These are phyloP conservation scores for Tylopilus sp. DNA, from an alignment of 1,284 basidiomycete genomes.

Conservation along the genomic window DNA sequence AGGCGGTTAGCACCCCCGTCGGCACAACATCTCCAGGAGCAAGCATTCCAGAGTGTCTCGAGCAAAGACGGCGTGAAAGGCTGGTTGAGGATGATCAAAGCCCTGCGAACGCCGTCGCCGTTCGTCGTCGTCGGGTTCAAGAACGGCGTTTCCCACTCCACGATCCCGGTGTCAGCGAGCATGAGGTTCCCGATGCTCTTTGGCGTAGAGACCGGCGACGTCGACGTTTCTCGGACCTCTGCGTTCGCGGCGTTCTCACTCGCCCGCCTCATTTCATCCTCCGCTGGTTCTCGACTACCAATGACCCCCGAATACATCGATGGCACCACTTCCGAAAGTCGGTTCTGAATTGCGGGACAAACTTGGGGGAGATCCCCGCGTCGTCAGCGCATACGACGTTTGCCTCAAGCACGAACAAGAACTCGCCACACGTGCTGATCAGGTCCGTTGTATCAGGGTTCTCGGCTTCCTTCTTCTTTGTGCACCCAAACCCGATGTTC, in stretches of 20 bases:
- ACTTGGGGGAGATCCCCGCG: not conserved
- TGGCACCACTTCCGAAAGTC: not conserved
- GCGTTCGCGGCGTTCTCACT: no score
- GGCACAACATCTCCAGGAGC: conserved; percentile 72
- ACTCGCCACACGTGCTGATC: not conserved
- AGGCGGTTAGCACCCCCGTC: conserved; percentile 94
- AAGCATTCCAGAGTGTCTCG: conserved; percentile 64
- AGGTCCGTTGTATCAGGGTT: no score
- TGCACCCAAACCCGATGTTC: no score
- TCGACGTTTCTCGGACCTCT: no score
- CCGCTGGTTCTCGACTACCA: no score
- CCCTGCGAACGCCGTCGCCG: conserved; percentile 31
- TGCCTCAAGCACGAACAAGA: conserved; percentile 2
- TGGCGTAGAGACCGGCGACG: no score
- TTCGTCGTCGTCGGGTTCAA: conserved; percentile 28
- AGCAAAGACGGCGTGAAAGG: conserved; percentile 70
- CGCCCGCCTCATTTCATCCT: no score
- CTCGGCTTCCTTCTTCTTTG: no score
- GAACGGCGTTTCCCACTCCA: conserved; percentile 39
- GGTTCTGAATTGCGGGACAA: not conserved
- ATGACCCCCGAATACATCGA: no score
- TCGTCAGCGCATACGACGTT: not conserved
- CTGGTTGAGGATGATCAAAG: conserved; percentile 86
- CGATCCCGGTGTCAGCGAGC: not conserved
- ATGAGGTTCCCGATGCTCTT: no score